Evolutionary conservation across 768 basidiomycete genomes (phyloP), one percentile per base, ranked within the genome.

Genomic region (Leucocoprinus birnbaumii): DNA sequence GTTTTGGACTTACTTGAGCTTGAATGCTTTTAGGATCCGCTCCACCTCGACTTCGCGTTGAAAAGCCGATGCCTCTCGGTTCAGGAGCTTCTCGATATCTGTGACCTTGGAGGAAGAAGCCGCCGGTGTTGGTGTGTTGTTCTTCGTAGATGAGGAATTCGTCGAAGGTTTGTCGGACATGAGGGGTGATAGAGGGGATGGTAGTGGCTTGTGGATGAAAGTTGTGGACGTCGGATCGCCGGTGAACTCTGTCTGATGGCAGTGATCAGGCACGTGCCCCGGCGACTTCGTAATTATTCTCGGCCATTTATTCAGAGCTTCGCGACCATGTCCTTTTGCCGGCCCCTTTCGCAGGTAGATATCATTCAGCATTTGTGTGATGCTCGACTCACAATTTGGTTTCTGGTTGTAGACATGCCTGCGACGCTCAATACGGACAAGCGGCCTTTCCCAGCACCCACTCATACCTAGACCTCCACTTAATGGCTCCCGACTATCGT

Each of bases 11-110:
- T 56, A 96, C 94, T 98, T 99, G 63, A 98, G 80, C 70, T 94
- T 98, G 82, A 99, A 98, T 0, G 95, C 87, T 62, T 86, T 89
- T 47, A 98, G 74, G 59, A 99, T 93, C 22, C 97, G 85, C 55
- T 96, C 92, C 11, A 94, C 90, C 67, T 94, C 91, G 22, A 91
- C 73, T 69, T 94, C 92, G 25, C 92, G 81, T 62, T 92, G 89
- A 66, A 94, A 88, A 3, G 89, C 91, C 13, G 86, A 86, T 0
- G 91, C 89, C 64, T 94, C 91, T 52, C 88, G 76, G 49, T 78
- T 87, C 43, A 94, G 77, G 4, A 94, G 72, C 67, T 85, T 88
- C 53, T 94, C 91, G n/a, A 94, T 70, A 42, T 69, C 68, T 44
- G 82, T 83, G 26, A 67, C 65, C 16, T 60, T 58, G 45, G 68